Percentiles rank a stretch among this genome's conserved stretches.
These are phyloP conservation scores for Silene noctiflora DNA, from an alignment of 179 eudicot genomes.

Conservation along the genomic window DNA sequence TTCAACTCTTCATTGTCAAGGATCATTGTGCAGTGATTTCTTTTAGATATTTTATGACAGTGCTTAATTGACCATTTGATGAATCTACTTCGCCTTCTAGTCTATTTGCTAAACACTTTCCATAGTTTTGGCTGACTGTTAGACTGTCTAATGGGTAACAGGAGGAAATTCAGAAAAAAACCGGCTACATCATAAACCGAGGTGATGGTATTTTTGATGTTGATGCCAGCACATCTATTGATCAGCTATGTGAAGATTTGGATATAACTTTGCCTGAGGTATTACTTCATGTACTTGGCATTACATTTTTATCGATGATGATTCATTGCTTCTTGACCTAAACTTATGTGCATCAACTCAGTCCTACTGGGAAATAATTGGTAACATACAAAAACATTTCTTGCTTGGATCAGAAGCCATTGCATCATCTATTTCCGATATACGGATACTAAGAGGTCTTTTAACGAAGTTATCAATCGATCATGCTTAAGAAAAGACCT, in stretches of 20 bases:
- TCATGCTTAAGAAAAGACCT: too few relatives aligned
- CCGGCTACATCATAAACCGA: slow-evolving; percentile 71
- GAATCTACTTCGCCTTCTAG: background rate
- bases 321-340: too few relatives aligned
- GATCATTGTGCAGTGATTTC: background rate
- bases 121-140: background rate
- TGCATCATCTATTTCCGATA: background rate
- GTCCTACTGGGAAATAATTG: too few relatives aligned
- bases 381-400: background rate
- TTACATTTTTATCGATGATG: background rate
- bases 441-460: too few relatives aligned
- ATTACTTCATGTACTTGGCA: background rate
- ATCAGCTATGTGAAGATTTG: slow-evolving; percentile 74
- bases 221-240: slow-evolving; percentile 74
- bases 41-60: background rate
- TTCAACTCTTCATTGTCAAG: background rate
- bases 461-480: too few relatives aligned
- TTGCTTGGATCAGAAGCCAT: background rate
- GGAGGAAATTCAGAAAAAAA: slow-evolving; percentile 81
- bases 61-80: background rate
- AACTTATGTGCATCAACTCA: too few relatives aligned
- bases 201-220: slow-evolving; percentile 76
- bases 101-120: background rate
- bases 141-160: slow-evolving; percentile 21
- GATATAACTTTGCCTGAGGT: slow-evolving; percentile 70